Percentiles rank a stretch among this genome's conserved stretches.
Conservation (phyloP, 495 filamentous ascomycete species). For the Aspergillus ostianus region DNA sequence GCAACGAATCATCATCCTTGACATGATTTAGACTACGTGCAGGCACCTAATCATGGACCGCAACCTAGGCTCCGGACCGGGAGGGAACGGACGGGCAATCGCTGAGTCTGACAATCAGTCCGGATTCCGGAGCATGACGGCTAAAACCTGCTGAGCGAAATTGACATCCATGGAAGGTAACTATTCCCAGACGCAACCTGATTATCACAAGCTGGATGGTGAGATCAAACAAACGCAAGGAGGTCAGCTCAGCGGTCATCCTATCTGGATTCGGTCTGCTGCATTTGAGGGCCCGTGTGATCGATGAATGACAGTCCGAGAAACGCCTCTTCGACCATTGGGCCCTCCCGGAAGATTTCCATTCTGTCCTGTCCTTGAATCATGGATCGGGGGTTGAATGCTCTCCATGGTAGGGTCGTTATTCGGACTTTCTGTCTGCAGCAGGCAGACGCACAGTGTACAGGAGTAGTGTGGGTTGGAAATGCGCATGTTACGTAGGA, state of each 20-base stretch:
- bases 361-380: neutral
- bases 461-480: slow-evolving; percentile 2
- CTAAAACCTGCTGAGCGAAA: neutral
- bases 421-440: neutral
- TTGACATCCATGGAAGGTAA: neutral
- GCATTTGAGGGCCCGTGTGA: slow-evolving; percentile 6
- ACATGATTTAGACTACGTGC: neutral
- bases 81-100: neutral
- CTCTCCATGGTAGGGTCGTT: slow-evolving; percentile 1
- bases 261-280: slow-evolving; percentile 2
- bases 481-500: slow-evolving; percentile 4
- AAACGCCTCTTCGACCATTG: neutral
- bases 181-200: neutral
- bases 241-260: neutral
- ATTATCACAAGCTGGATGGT: neutral
- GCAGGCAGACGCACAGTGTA: neutral
- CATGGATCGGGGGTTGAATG: slow-evolving; percentile 3
- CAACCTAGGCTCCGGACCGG: too few relatives aligned
- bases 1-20: neutral
- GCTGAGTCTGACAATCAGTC: neutral
- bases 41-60: neutral
- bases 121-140: neutral
- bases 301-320: neutral
- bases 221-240: slow-evolving; percentile 1
- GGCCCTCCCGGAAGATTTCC: neutral